Base-by-base conservation (phyloP, 805 yeast species). In the Ogataea corticis region DNA sequence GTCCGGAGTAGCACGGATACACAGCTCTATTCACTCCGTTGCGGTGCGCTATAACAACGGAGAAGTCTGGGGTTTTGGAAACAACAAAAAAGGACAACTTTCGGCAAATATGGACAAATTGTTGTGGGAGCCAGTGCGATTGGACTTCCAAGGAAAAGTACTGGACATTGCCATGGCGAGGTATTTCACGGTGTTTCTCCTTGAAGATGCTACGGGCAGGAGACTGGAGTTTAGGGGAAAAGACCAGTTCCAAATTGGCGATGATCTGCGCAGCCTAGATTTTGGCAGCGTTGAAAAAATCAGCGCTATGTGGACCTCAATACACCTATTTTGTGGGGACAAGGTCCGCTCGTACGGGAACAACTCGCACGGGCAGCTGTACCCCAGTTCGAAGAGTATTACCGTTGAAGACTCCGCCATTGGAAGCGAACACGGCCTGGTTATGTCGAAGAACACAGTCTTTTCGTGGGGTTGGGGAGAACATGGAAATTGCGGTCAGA, bases 401-500 rank as follows among this genome's bases (percentile, higher is more conserved):
- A 10, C 31, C 19, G n/a, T 35, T 16, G 38, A 23, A 16, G 14
- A 23, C 11, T 16, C 16, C 42, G 69, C 72, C 1, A 73, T 79
- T 5, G 99, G 99, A 0, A 87, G 96, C 62, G 98, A 92, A 59
- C 99, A 92, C 63, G 95, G 94, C 0, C 56, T 90, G 14, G 55
- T 78, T 10, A 59, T 63, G 6, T 41, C 36, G 1, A 51, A 60
- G 13, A 54, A 63, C 32, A 40, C 45, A 7, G 83, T 90, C 0
- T 68, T 59, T 44, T 76, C 91, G 2, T 94, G 98, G 98, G 99
- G 99, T 0, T 92, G 99, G 99, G 97, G 97, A 12, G 98, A 94
- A 59, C 99, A 92, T 64, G 99, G 99, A 0, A 92, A 92, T 61
- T 92, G 98, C 66, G 96, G 96, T 0, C 40, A 44, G 1, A 59